These are phyloP conservation scores for Xanthoceras sorbifolium DNA, from an alignment of 345 rosid species.

Conservation along the genomic window DNA sequence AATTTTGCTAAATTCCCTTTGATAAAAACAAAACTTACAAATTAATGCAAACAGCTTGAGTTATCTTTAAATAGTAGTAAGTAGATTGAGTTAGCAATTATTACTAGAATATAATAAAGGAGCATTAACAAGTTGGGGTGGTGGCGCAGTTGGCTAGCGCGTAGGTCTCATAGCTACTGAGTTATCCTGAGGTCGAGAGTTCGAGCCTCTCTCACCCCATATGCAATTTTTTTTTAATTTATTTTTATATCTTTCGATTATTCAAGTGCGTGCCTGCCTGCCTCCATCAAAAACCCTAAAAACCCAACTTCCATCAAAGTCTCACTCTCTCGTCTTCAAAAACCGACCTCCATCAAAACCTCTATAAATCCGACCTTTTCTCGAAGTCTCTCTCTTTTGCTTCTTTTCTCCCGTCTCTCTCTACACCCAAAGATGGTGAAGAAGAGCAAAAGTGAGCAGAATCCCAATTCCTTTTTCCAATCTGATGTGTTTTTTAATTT, in stretches of 20 bases:
- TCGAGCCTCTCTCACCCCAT: conserved; percentile 69
- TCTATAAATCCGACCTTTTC: too few relatives aligned
- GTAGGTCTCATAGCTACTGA: conserved; percentile 93
- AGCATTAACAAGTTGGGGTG: conserved; percentile 39
- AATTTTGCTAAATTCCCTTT: too few relatives aligned
- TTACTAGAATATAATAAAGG: too few relatives aligned
- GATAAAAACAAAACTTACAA: too few relatives aligned
- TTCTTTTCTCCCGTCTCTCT: not conserved
- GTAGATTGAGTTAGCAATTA: too few relatives aligned
- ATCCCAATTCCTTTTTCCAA: not conserved
- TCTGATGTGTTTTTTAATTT: not conserved
- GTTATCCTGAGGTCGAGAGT: conserved; percentile 69
- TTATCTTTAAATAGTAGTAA: too few relatives aligned
- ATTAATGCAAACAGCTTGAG: too few relatives aligned
- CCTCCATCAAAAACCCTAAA: conserved; percentile 33
- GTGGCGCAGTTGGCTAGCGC: conserved; percentile 99
- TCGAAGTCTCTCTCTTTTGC: not conserved
- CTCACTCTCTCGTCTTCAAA: conserved; percentile 1
- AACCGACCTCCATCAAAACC: conserved; percentile 9
- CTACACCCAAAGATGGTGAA: conserved; percentile 58
- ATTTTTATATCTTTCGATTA: not conserved
- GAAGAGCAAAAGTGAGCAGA: conserved; percentile 70
- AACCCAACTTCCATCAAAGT: not conserved
- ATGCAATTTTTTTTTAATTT: not conserved
- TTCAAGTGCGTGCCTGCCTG: conserved; percentile 19